These are phyloP conservation scores for Kluyveromyces nonfermentans DNA, from an alignment of 805 yeast species.

Conservation along the genomic window DNA sequence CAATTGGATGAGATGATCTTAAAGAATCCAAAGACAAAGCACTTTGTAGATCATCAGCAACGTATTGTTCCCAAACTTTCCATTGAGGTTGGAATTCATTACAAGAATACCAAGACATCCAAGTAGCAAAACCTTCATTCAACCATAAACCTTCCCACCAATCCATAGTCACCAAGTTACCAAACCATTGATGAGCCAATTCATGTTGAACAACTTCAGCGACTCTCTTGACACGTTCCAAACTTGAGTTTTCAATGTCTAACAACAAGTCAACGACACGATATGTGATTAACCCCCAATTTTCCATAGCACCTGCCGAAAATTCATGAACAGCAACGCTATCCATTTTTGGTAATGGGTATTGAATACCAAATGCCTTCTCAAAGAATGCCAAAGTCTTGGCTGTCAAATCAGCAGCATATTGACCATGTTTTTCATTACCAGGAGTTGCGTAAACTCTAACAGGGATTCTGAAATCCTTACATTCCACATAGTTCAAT, in stretches of 20 bases:
- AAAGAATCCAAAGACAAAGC: constrained; percentile 71
- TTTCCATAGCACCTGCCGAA: constrained; percentile 86
- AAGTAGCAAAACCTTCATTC: constrained; percentile 84
- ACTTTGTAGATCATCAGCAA: constrained; percentile 63
- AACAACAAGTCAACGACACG: constrained; percentile 66
- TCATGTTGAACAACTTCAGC: constrained; percentile 85
- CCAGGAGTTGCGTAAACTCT: constrained; percentile 79
- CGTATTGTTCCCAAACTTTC: constrained; percentile 82
- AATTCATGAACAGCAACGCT: constrained; percentile 78
- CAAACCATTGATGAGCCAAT: constrained; percentile 89
- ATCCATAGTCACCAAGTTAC: constrained; percentile 83
- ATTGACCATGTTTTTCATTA: constrained; percentile 57
- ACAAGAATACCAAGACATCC: constrained; percentile 85
- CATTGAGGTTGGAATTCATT: constrained; percentile 71
- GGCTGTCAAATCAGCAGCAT: constrained; percentile 67
- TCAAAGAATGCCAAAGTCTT: constrained; percentile 68
- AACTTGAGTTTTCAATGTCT: constrained; percentile 61
- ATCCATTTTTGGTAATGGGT: constrained; percentile 74
- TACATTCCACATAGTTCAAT: constrained; percentile 60
- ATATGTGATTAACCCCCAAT: constrained; percentile 73
- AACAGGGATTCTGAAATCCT: constrained; percentile 61
- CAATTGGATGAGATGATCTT: constrained; percentile 79
- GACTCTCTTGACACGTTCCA: constrained; percentile 59
- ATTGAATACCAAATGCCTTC: constrained; percentile 60
- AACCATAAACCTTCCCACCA: constrained; percentile 91